Percentiles rank a stretch among this genome's conserved stretches.
Conservation (phyloP, 306 rosid species). For the Pyrus betulifolia region DNA sequence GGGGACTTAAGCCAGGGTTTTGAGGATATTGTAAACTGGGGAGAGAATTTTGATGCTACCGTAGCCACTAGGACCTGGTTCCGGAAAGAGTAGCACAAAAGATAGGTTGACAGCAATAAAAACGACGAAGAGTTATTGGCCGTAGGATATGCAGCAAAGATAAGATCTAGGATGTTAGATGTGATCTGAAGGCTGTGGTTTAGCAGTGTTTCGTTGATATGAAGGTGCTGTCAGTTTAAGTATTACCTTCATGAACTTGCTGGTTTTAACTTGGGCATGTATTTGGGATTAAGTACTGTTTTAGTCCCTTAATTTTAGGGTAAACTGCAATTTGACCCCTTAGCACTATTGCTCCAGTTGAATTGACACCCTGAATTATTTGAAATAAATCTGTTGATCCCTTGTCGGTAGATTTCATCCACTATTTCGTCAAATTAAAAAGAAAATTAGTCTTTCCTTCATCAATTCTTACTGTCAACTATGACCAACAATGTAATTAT, state of each 20-base stretch:
- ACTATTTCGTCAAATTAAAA: too few relatives aligned
- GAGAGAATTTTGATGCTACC: background rate
- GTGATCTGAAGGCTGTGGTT: background rate
- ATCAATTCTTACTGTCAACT: too few relatives aligned
- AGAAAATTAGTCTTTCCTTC: too few relatives aligned
- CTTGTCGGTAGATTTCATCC: too few relatives aligned
- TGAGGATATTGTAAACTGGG: conserved; percentile 4
- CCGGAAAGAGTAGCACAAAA: background rate
- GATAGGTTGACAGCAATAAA: background rate
- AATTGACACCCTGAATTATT: too few relatives aligned
- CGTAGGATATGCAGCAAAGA: background rate
- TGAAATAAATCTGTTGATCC: too few relatives aligned
- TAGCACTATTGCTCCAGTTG: too few relatives aligned
- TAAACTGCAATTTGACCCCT: too few relatives aligned
- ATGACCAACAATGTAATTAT: too few relatives aligned
- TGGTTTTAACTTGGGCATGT: background rate
- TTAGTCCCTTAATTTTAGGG: background rate
- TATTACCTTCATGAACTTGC: background rate
- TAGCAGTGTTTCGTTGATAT: background rate
- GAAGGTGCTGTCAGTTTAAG: background rate
- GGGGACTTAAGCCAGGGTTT: conserved; percentile 27
- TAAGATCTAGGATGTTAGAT: background rate
- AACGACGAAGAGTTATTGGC: background rate
- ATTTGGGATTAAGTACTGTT: background rate
- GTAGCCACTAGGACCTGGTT: background rate